Evolutionary conservation across 345 rosid species (phyloP).

Genomic region (Salix suchowensis): DNA sequence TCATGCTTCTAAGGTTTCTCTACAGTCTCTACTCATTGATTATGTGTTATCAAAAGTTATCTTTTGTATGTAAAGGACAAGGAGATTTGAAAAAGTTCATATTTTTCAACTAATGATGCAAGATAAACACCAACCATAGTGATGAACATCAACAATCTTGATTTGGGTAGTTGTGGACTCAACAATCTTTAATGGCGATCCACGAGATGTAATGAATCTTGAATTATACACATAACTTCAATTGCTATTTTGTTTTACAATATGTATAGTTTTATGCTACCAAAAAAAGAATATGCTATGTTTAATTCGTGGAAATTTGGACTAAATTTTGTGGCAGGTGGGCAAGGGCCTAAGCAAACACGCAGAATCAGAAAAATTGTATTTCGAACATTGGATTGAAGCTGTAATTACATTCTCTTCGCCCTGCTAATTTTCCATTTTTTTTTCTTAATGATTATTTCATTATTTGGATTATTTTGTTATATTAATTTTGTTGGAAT

Average conservation of each 20-base stretch:
- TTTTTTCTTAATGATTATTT: not conserved
- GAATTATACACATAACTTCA: too few species aligned
- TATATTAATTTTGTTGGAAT: not conserved
- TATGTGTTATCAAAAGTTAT: too few species aligned
- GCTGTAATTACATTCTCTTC: conserved; percentile 30
- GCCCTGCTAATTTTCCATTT: not conserved
- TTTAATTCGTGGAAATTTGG: not conserved
- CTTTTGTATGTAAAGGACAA: not conserved
- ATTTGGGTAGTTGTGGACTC: too few species aligned
- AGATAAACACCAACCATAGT: too few species aligned
- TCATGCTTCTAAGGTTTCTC: conserved; percentile 75
- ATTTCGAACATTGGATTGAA: conserved; percentile 90
- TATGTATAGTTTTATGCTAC: not conserved
- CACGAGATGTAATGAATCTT: too few species aligned
- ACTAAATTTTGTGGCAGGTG: conserved; percentile 44
- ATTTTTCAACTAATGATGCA: too few species aligned
- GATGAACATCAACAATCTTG: too few species aligned
- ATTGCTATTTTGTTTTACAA: not conserved
- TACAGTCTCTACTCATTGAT: not conserved
- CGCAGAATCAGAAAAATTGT: conserved; percentile 70
- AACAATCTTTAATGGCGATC: too few species aligned
- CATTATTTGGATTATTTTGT: not conserved
- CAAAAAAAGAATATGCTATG: not conserved
- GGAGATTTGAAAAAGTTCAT: too few species aligned
- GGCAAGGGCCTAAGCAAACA: conserved; percentile 54